Base-by-base conservation (phyloP, 2,329 filamentous ascomycete species). In the Apiospora marii region DNA sequence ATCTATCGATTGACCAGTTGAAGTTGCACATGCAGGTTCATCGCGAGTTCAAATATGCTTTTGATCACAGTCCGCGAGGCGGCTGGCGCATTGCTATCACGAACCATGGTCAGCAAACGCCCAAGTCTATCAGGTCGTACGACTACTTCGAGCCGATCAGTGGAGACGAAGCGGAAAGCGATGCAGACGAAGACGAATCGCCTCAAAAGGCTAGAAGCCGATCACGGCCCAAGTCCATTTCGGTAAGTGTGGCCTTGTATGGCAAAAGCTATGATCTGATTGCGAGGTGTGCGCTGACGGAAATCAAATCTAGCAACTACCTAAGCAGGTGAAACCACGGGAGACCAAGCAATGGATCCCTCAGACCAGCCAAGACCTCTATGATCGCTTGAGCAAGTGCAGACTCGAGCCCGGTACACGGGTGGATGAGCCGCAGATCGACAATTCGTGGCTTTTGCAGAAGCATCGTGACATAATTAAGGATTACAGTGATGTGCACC, bases 391-490 rank as follows among this genome's bases (percentile, higher is more conserved):
- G 14, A 90, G 87, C 81, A 90, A 89, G 77, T 84, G 85, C 12
- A 81, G 81, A 10, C 82, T 91, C 30, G 82, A 84, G 44, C 83
- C 88, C 1, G 88, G 87, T 3, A 83, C 86, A 1, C 81, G 84
- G 34, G 81, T 90, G 34, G 80, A 80, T 30, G 85, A 86, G 2
- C 82, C 82, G 27, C 79, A 81, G 4, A 79, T 80, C 3, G 87
- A 90, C 76, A 85, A 85, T 72, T 81, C 82, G 30, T 91, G 89
- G 89, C 82, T 90, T 10, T 83, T 89, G 43, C 88, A 90, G 74
- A 90, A 90, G 79, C 89, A 91, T 73, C 85, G 87, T 10, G 87
- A 91, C 72, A 87, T 85, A 70, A 86, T 91, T 71, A 83, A 84
- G 41, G 89, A 91, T 74, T 90, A 89, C 76, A 86, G 85, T 12